A percentile compares a stretch with the other conserved stretches of the same genome.
phyloP scores from a whole-genome alignment of 805 yeast species.

The Ascoidea rubescens region DNA sequence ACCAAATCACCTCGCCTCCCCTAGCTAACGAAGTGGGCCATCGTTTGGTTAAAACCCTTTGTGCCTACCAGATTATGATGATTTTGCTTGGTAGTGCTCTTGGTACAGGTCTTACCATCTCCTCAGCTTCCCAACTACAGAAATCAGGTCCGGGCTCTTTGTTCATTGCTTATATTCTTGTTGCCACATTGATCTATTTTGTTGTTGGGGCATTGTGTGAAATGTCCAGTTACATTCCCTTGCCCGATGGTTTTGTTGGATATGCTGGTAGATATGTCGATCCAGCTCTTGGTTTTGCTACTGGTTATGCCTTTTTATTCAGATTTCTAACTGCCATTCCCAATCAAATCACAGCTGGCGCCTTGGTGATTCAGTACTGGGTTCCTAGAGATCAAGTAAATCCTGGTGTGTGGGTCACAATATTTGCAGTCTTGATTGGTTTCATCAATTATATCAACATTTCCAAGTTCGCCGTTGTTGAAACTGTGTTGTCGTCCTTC shows the following conservation, averaged over 20 bases:
- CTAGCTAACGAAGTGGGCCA: conserved; percentile 27
- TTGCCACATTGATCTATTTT: conserved; percentile 4
- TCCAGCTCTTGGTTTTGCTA: conserved; percentile 48
- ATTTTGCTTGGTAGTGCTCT: conserved; percentile 34
- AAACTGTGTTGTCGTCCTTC: conserved; percentile 23
- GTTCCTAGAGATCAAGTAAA: conserved; percentile 23
- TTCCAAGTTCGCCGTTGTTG: conserved; percentile 26
- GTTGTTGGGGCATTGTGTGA: conserved; percentile 38
- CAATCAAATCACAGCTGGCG: conserved; percentile 37
- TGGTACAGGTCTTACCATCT: conserved; percentile 74
- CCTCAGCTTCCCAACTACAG: conserved; percentile 47
- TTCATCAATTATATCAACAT: conserved; percentile 39
- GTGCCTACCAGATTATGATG: conserved; percentile 40
- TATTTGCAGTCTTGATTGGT: conserved; percentile 33
- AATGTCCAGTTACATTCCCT: conserved; percentile 66
- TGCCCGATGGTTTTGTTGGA: conserved; percentile 52
- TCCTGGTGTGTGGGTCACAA: conserved; percentile 36
- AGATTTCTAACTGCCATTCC: conserved; percentile 40
- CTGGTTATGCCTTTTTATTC: conserved; percentile 42
- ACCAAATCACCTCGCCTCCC: conserved; percentile 22
- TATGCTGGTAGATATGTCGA: conserved; percentile 47
- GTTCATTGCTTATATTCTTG: conserved; percentile 35
- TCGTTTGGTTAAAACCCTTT: conserved; percentile 28
- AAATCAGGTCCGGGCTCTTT: conserved; percentile 66
- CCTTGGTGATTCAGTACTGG: conserved; percentile 41